These are phyloP conservation scores for Proliferodiscus dingleyae DNA, from an alignment of 2,329 filamentous ascomycete species.

Conservation along the genomic window DNA sequence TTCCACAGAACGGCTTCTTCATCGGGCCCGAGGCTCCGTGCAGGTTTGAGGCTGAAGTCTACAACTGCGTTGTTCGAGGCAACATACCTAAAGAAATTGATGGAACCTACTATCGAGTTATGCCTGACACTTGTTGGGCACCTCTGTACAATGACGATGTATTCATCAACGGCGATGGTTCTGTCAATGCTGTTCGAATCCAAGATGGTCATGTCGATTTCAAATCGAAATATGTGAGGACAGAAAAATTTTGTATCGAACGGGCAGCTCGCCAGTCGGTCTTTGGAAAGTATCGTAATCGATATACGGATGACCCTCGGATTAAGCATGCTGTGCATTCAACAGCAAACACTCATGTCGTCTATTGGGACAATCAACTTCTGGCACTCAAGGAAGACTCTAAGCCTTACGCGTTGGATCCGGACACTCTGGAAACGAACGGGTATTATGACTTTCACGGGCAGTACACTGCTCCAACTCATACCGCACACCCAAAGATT, in stretches of 20 bases:
- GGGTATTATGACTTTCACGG: too few species aligned
- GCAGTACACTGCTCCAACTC: too few species aligned
- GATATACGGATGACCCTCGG: too few species aligned
- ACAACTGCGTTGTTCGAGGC: constrained; percentile 33
- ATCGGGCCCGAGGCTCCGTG: constrained; percentile 29
- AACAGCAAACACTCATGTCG: too few species aligned
- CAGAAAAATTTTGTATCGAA: constrained; percentile 34
- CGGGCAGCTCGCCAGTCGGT: constrained; percentile 28
- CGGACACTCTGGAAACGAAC: too few species aligned
- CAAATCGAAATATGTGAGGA: constrained; percentile 40
- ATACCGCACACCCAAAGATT: too few species aligned
- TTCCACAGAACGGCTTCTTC: too few species aligned
- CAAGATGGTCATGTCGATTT: constrained; percentile 37
- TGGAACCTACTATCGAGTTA: constrained; percentile 38
- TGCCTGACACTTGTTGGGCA: constrained; percentile 43
- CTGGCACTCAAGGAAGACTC: too few species aligned
- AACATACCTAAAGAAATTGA: constrained; percentile 37
- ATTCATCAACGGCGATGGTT: constrained; percentile 32
- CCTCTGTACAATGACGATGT: constrained; percentile 48
- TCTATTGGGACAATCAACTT: too few species aligned
- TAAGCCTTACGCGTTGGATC: too few species aligned
- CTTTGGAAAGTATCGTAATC: too few species aligned
- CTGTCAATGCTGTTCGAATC: constrained; percentile 39
- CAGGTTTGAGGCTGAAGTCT: constrained; percentile 35
- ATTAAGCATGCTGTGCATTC: too few species aligned